A percentile compares a stretch with the other conserved stretches of the same genome.
These are phyloP conservation scores for Silene noctiflora DNA, from an alignment of 179 eudicot species.

Conservation along the genomic window DNA sequence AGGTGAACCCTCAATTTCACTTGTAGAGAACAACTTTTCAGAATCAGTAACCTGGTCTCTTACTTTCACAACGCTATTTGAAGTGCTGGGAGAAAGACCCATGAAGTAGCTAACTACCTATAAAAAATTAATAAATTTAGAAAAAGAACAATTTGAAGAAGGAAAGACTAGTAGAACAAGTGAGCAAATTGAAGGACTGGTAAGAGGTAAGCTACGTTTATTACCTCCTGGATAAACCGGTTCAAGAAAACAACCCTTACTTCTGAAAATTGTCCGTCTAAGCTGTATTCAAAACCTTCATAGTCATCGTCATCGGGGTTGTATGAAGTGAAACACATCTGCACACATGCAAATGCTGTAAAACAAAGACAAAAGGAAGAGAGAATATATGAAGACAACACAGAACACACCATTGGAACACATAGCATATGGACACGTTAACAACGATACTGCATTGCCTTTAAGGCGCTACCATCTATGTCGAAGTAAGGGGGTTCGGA, in stretches of 20 bases:
- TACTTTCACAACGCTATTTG: slow-evolving; percentile 61
- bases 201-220: slow-evolving; percentile 8
- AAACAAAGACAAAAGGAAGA: slow-evolving; percentile 3
- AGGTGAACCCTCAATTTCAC: slow-evolving; percentile 94
- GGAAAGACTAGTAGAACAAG: background rate
- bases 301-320: slow-evolving; percentile 78
- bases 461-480: background rate
- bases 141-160: background rate
- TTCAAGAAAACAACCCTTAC: slow-evolving; percentile 84
- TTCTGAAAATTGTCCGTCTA: slow-evolving; percentile 86
- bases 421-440: background rate
- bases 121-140: background rate
- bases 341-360: slow-evolving; percentile 28
- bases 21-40: slow-evolving; percentile 78
- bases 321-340: slow-evolving; percentile 73
- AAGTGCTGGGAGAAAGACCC: slow-evolving; percentile 78
- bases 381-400: slow-evolving; percentile 12
- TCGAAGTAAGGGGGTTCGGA: no score
- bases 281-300: slow-evolving; percentile 83
- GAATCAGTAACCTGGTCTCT: slow-evolving; percentile 79
- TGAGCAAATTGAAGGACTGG: background rate
- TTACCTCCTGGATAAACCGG: slow-evolving; percentile 94
- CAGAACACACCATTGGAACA: slow-evolving; percentile 15
- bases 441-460: background rate
- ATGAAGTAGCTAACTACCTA: slow-evolving; percentile 77